phyloP scores from a whole-genome alignment of 768 basidiomycete species.

The Rhizopogon vinicolor region DNA sequence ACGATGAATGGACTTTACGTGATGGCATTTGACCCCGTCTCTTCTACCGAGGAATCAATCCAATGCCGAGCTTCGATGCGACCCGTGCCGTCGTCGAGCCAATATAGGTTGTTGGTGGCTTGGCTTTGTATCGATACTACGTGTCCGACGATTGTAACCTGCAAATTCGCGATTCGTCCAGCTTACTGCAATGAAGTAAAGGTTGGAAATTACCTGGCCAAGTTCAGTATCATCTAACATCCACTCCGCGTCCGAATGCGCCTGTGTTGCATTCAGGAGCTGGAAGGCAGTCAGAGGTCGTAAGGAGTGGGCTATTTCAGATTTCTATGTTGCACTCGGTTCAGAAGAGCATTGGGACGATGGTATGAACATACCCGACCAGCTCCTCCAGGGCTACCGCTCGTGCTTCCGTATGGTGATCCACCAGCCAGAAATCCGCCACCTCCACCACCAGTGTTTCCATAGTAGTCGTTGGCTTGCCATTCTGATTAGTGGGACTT shows the following conservation, averaged over 20 bases:
- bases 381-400: slow-evolving; percentile 56
- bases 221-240: slow-evolving; percentile 75
- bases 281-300: slow-evolving; percentile 80
- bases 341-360: not conserved
- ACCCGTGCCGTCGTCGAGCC: slow-evolving; percentile 85
- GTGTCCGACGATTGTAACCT: slow-evolving; percentile 76
- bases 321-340: slow-evolving; percentile 23
- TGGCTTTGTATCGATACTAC: slow-evolving; percentile 64
- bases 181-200: not conserved
- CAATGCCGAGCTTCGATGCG: slow-evolving; percentile 76
- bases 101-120: slow-evolving; percentile 77
- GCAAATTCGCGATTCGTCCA: not conserved
- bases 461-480: slow-evolving; percentile 36
- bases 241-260: slow-evolving; percentile 88
- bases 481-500: not conserved
- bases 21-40: slow-evolving; percentile 14
- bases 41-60: slow-evolving; percentile 62
- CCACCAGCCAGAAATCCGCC: slow-evolving; percentile 58
- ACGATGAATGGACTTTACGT: not conserved
- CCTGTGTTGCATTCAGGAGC: slow-evolving; percentile 69
- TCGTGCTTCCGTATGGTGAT: slow-evolving; percentile 52
- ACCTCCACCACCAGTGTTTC: slow-evolving; percentile 33
- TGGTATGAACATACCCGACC: slow-evolving; percentile 31
- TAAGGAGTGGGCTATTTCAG: slow-evolving; percentile 40
- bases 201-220: slow-evolving; percentile 54